Conservation (phyloP, 371 early-diverging fungal species). For the Umbelopsis sp. region DNA sequence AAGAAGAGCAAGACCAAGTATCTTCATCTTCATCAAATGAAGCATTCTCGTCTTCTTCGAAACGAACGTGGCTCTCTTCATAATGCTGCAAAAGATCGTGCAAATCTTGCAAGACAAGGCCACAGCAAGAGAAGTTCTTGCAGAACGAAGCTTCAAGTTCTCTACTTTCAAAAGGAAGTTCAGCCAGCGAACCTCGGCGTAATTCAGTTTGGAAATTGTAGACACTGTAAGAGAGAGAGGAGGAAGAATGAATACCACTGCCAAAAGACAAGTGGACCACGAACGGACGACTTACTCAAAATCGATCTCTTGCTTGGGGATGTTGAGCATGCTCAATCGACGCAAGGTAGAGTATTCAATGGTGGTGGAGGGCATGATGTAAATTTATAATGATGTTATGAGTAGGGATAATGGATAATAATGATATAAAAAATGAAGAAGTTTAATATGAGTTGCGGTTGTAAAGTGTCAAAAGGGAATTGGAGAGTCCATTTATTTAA, state of each 20-base stretch:
- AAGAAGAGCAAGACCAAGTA: conserved; percentile 42
- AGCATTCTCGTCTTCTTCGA: conserved; percentile 74
- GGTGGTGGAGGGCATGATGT: conserved; percentile 38
- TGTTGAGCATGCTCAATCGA: conserved; percentile 39
- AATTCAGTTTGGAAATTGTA: conserved; percentile 51
- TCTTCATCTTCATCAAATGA: conserved; percentile 42
- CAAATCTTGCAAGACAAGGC: conserved; percentile 77
- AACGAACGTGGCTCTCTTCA: conserved; percentile 89
- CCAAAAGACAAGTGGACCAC: background rate
- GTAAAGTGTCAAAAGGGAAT: conserved; percentile 16
- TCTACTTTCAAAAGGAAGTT: conserved; percentile 57
- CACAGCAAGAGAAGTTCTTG: conserved; percentile 91
- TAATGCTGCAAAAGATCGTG: conserved; percentile 93
- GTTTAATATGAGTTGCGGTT: conserved; percentile 15
- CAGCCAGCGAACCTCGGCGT: conserved; percentile 42
- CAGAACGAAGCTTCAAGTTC: conserved; percentile 87
- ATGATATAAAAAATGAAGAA: conserved; percentile 4
- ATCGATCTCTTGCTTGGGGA: conserved; percentile 41
- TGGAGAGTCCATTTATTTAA: background rate
- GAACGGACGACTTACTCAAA: conserved; percentile 40
- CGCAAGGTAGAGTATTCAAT: conserved; percentile 38
- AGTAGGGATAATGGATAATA: background rate
- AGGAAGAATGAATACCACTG: conserved; percentile 3
- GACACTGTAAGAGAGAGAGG: conserved; percentile 27
- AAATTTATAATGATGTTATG: background rate